A percentile compares a stretch with the other conserved stretches of the same genome.
Evolutionary conservation across 345 rosid genomes (phyloP).

Genomic region (Draba incana): DNA sequence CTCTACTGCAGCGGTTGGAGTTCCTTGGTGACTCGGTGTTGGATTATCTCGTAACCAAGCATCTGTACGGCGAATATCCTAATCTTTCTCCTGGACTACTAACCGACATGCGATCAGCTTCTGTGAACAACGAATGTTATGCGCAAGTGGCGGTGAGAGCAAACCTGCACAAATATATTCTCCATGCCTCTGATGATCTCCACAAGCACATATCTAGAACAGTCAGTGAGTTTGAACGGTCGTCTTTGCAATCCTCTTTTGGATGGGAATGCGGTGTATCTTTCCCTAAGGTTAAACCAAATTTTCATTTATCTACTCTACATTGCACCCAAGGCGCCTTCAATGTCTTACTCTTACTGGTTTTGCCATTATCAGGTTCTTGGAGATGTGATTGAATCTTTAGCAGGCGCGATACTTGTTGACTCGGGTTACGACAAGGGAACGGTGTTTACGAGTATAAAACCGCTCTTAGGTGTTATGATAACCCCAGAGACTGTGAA

Average conservation of each 20-base stretch:
- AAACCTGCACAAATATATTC: constrained; percentile 69
- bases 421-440: constrained; percentile 78
- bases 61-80: constrained; percentile 62
- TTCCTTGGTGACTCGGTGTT: constrained; percentile 91
- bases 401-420: constrained; percentile 84
- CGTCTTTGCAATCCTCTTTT: constrained; percentile 47
- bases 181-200: constrained; percentile 70
- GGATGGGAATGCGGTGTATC: constrained; percentile 86
- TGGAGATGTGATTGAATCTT: constrained; percentile 85
- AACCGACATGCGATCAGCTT: constrained; percentile 93
- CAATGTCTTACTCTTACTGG: background rate
- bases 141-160: constrained; percentile 62
- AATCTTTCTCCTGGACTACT: constrained; percentile 72
- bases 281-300: constrained; percentile 70
- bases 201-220: constrained; percentile 51
- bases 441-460: constrained; percentile 58
- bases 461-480: constrained; percentile 75
- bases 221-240: constrained; percentile 41
- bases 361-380: constrained; percentile 57
- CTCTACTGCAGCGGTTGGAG: constrained; percentile 73
- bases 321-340: background rate
- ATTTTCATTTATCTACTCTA: background rate
- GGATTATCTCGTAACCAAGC: constrained; percentile 72
- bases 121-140: constrained; percentile 87
- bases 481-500: constrained; percentile 66